Conservation (phyloP, 78 protist genomes). For the Capsaspora owczarzaki region DNA sequence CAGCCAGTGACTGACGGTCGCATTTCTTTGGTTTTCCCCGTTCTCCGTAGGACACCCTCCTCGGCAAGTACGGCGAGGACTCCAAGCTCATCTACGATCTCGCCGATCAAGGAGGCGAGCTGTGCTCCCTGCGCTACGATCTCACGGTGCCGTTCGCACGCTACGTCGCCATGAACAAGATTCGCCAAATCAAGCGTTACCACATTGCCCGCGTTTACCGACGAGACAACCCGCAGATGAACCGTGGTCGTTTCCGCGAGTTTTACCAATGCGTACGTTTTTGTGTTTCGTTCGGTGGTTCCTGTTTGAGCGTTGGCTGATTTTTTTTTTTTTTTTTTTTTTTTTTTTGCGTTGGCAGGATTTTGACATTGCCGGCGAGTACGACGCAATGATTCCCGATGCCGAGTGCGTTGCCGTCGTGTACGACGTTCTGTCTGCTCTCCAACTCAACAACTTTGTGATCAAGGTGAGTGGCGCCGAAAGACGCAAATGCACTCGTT, state of each 20-base stretch:
- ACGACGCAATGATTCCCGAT: slow-evolving; percentile 86
- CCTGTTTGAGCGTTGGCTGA: too few species aligned
- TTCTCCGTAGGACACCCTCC: slow-evolving; percentile 57
- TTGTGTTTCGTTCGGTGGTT: too few species aligned
- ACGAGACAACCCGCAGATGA: slow-evolving; percentile 81
- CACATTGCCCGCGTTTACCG: slow-evolving; percentile 92
- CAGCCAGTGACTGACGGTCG: not conserved
- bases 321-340: too few species aligned
- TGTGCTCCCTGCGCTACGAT: slow-evolving; percentile 81
- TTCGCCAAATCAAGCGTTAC: slow-evolving; percentile 73
- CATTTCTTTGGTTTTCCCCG: not conserved
- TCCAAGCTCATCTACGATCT: slow-evolving; percentile 87
- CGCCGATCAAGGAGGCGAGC: slow-evolving; percentile 87
- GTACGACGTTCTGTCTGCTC: slow-evolving; percentile 58
- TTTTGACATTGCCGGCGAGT: slow-evolving; percentile 86
- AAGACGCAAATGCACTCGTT: too few species aligned
- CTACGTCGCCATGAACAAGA: slow-evolving; percentile 71
- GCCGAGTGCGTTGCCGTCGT: slow-evolving; percentile 70
- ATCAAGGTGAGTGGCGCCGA: slow-evolving; percentile 53
- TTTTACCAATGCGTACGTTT: slow-evolving; percentile 82
- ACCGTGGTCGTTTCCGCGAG: slow-evolving; percentile 84
- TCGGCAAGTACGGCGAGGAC: slow-evolving; percentile 95
- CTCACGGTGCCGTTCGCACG: slow-evolving; percentile 91
- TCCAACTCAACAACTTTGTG: slow-evolving; percentile 56
- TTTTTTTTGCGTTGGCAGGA: slow-evolving; percentile 39